A percentile compares a stretch with the other conserved stretches of the same genome.
These are phyloP conservation scores for Backusella liffmaniae DNA, from an alignment of 192 early-diverging fungal species.

Conservation along the genomic window DNA sequence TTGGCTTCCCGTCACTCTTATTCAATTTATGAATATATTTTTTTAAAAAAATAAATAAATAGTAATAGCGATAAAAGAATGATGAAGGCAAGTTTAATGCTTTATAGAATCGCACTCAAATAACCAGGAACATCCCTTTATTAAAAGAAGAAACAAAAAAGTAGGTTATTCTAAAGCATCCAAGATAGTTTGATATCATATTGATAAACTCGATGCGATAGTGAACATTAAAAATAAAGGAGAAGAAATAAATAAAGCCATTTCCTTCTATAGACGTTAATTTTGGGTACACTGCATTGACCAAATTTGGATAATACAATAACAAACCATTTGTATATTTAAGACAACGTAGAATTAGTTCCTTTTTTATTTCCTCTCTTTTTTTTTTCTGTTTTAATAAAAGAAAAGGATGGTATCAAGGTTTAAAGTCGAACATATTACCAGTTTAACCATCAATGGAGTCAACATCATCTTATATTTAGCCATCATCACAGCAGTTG, in stretches of 20 bases:
- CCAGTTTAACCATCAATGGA: constrained; percentile 21
- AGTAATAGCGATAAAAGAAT: no score
- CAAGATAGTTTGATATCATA: no score
- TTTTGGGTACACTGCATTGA: neutral
- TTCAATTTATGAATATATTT: no score
- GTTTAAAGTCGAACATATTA: constrained; percentile 26
- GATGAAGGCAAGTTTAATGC: no score
- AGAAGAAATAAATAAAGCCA: neutral
- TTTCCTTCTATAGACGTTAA: no score
- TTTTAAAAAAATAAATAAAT: no score
- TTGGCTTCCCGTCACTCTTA: no score
- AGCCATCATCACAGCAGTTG: constrained; percentile 18
- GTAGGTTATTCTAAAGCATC: no score
- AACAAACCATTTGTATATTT: neutral
- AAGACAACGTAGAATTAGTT: neutral
- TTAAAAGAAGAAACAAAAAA: no score
- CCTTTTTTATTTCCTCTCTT: neutral
- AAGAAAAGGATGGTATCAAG: constrained; percentile 22
- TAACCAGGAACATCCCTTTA: no score
- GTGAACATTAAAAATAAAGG: neutral
- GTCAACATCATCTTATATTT: constrained; percentile 28
- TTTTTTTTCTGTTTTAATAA: neutral
- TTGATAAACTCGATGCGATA: neutral
- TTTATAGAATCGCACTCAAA: no score
- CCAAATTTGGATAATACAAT: constrained; percentile 9